A percentile compares a stretch with the other conserved stretches of the same genome.
Evolutionary conservation across 257 asterid genomes (phyloP).

Genomic region (Cruciata laevipes): DNA sequence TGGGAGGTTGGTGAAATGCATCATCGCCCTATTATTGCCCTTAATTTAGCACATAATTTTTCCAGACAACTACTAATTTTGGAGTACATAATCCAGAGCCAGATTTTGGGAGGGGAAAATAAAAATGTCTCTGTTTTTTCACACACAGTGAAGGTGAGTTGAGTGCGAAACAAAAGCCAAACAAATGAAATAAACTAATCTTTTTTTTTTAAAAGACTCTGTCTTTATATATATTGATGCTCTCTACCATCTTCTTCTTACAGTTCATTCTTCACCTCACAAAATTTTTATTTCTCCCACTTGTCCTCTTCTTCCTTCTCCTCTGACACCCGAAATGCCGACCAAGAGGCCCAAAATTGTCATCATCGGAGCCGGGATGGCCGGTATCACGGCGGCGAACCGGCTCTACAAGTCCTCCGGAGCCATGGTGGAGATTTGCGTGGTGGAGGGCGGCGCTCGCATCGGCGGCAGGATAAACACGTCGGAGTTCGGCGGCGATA

Average conservation of each 20-base stretch:
- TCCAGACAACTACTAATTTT: not conserved
- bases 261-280: constrained; percentile 22
- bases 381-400: constrained; percentile 82
- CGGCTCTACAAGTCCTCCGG: constrained; percentile 42
- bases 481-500: constrained; percentile 60
- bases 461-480: constrained; percentile 84
- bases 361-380: constrained; percentile 90
- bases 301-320: not conserved
- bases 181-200: constrained; percentile 13
- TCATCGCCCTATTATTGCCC: constrained; percentile 31
- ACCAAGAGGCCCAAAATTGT: constrained; percentile 54
- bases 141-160: not conserved
- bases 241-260: constrained; percentile 6
- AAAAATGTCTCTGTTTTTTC: not conserved
- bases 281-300: not conserved
- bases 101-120: not conserved
- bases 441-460: constrained; percentile 71
- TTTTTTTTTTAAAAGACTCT: not conserved
- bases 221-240: constrained; percentile 18
- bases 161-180: not conserved
- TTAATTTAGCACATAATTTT: not conserved
- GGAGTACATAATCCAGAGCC: not conserved
- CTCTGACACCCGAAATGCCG: constrained; percentile 34
- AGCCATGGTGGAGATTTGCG: constrained; percentile 40
- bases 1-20: constrained; percentile 40